phyloP scores from a whole-genome alignment of 2,329 filamentous ascomycete genomes.

The Aurifilum marmelostoma region DNA sequence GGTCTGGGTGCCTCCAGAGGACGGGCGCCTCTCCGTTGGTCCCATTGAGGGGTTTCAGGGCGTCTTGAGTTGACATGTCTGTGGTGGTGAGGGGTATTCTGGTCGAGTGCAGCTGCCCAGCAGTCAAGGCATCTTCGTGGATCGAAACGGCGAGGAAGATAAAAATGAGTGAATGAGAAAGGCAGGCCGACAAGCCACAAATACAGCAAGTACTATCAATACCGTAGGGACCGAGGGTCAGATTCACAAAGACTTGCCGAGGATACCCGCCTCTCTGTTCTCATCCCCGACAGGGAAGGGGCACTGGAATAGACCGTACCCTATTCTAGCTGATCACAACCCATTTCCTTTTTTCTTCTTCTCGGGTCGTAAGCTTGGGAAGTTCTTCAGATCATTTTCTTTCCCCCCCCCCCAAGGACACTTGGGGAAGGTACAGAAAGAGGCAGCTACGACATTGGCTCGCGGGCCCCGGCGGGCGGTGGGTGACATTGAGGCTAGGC shows the following conservation, averaged over 20 bases:
- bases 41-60: constrained; percentile 40
- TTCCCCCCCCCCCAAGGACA: not conserved
- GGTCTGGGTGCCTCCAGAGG: constrained; percentile 73
- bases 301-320: too few species aligned
- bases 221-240: not conserved
- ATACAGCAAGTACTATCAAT: not conserved
- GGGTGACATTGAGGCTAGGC: not conserved
- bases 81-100: not conserved
- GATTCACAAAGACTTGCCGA: not conserved
- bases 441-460: not conserved
- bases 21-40: constrained; percentile 9
- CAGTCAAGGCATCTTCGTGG: not conserved
- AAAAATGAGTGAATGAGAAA: not conserved
- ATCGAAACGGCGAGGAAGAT: not conserved
- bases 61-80: not conserved
- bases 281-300: not conserved
- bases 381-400: not conserved
- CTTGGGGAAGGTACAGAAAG: not conserved
- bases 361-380: not conserved
- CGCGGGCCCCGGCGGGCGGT: not conserved
- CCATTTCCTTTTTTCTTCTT: not conserved
- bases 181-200: not conserved
- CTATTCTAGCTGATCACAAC: not conserved
- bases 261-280: not conserved
- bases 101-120: not conserved